Percentiles rank a stretch among this genome's conserved stretches.
Conservation (phyloP, 1,284 basidiomycete genomes). For the Fistulina hepatica region DNA sequence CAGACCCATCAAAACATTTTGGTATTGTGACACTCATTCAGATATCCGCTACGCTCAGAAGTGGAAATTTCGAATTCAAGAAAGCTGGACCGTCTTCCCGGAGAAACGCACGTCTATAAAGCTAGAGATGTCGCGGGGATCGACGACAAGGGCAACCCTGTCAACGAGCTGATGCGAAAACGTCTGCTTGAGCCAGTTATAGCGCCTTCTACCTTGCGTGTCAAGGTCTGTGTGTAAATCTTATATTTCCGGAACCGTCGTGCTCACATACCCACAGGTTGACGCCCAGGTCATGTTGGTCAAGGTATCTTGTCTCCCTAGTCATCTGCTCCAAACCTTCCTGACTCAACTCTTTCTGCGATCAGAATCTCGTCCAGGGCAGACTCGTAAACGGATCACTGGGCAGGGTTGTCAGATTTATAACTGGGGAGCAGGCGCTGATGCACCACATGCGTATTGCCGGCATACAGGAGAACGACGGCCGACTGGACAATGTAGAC, state of each 20-base stretch:
- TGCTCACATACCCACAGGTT: conserved; percentile 28
- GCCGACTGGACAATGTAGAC: conserved; percentile 9
- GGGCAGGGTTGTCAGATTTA: conserved; percentile 59
- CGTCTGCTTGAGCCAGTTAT: conserved; percentile 20
- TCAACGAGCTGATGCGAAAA: conserved; percentile 19
- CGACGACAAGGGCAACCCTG: conserved; percentile 22
- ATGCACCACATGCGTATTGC: conserved; percentile 21
- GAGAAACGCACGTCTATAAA: conserved; percentile 27
- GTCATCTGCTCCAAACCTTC: conserved; percentile 1
- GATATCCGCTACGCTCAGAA: conserved; percentile 71
- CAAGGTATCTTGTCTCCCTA: conserved; percentile 25
- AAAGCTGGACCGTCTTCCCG: conserved; percentile 43
- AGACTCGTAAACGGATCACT: conserved; percentile 78
- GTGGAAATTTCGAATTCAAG: conserved; percentile 68
- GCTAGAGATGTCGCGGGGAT: conserved; percentile 24
- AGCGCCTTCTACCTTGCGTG: neutral
- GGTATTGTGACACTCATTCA: conserved; percentile 22
- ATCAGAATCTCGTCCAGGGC: conserved; percentile 55
- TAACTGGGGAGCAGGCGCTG: conserved; percentile 24
- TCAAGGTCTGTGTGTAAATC: conserved; percentile 23
- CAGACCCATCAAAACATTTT: conserved; percentile 1
- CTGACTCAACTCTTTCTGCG: neutral
- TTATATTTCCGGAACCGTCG: neutral
- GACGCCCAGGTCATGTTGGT: conserved; percentile 68
- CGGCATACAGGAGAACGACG: conserved; percentile 14